Base-by-base conservation (phyloP, 768 basidiomycete genomes). In the Lactifluus subvellereus region DNA sequence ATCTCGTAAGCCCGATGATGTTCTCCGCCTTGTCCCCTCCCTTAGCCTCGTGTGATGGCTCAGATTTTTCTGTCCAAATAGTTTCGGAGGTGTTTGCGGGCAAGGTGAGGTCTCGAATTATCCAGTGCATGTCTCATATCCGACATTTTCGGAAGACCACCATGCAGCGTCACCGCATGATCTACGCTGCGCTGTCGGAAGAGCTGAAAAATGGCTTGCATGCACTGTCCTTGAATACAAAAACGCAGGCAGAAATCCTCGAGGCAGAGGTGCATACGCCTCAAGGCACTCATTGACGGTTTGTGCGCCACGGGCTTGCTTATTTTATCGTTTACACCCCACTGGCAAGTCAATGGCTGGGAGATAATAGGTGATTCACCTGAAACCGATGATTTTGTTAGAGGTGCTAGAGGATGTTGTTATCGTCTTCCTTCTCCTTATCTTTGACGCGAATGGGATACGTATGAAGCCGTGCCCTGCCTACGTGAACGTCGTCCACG, bases 121-220 rank as follows among this genome's bases (percentile, higher is more conserved):
- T 52, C 33, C n/a, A 38, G 54, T n/a, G 55, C 11, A 38, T 65
- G 42, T 22, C 45, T 50, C 54, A 57, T 59, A n/a, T 67, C 58
- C 58, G 30, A 63, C 40, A 37, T 45, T 42, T 16, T 18, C 54
- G 57, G 42, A 6, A 91, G 91, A 82, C 76, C 22, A 85, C 85
- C 10, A 82, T 93, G 77, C 87, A 91, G 71, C 84, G 91, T 53
- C 91, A 94, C 74, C 82, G 90, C 52, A 80, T 93, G 77, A 81
- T 94, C 52, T 85, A 92, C 72, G 78, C 82, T 7, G 83, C 85
- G 3, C 77, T 94, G 37, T 79, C 85, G 20, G 85, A 87, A 37
- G 89, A 94, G 71, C 76, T 94, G 51, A 72, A 80, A 30, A 77
- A 79, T 61, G 90, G 91, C 5, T 73, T 94, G 35, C 91, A 94